These are phyloP conservation scores for Apiotrichum gracile DNA, from an alignment of 1,284 basidiomycete species.

Conservation along the genomic window DNA sequence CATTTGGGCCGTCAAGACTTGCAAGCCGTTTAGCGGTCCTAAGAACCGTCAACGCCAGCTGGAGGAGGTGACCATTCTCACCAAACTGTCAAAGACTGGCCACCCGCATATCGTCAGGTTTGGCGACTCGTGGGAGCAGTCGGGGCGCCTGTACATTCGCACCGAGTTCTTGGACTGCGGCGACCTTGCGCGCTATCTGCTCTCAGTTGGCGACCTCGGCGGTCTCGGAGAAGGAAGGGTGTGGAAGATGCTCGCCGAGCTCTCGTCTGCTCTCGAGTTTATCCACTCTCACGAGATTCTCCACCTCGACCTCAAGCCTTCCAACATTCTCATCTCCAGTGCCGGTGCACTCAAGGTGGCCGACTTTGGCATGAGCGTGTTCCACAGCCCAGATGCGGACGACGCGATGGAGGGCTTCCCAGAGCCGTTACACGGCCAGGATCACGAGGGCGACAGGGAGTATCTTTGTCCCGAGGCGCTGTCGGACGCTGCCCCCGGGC, in stretches of 20 bases:
- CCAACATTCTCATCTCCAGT: conserved; percentile 85
- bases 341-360: conserved; percentile 90
- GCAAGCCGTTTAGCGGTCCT: conserved; percentile 80
- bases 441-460: conserved; percentile 86
- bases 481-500: conserved; percentile 72
- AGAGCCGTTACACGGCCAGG: conserved; percentile 37
- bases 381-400: conserved; percentile 5
- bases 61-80: conserved; percentile 88
- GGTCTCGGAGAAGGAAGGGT: conserved; percentile 86
- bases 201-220: conserved; percentile 76
- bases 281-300: conserved; percentile 82
- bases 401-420: conserved; percentile 12
- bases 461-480: conserved; percentile 95
- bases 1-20: conserved; percentile 87
- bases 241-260: conserved; percentile 90
- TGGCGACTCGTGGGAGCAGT: conserved; percentile 93
- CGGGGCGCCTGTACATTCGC: conserved; percentile 76
- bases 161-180: conserved; percentile 90
- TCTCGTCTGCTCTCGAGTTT: conserved; percentile 70
- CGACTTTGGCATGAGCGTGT: conserved; percentile 85
- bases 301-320: conserved; percentile 94
- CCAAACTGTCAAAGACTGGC: conserved; percentile 56
- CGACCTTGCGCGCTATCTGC: conserved; percentile 81
- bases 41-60: conserved; percentile 72
- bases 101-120: conserved; percentile 80